Evolutionary conservation across 805 yeast species (phyloP).

Genomic region (Sugiyamaella mastotermitis): DNA sequence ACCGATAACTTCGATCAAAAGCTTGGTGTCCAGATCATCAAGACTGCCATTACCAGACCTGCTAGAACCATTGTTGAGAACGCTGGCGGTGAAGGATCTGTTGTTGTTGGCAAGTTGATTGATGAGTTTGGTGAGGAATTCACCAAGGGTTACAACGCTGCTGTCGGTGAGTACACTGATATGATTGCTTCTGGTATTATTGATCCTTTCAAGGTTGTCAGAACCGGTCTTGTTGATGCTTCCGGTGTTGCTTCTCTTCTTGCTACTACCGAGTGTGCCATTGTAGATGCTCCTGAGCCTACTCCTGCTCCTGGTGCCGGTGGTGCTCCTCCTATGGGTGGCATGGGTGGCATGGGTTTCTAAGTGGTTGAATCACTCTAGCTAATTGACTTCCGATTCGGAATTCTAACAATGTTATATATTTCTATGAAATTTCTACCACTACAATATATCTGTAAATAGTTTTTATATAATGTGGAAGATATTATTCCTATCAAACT

Average conservation of each 20-base stretch:
- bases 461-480: no score
- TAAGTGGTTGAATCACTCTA: constrained; percentile 8
- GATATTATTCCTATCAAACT: no score
- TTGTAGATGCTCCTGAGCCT: constrained; percentile 88
- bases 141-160: constrained; percentile 85
- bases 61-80: constrained; percentile 93
- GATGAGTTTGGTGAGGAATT: constrained; percentile 59
- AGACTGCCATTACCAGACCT: constrained; percentile 88
- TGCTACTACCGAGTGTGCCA: constrained; percentile 98
- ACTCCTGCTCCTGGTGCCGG: constrained; percentile 53
- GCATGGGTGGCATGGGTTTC: constrained; percentile 40
- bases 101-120: constrained; percentile 81
- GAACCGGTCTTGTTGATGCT: constrained; percentile 93
- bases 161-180: constrained; percentile 89
- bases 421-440: no score
- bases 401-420: no score
- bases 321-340: constrained; percentile 58
- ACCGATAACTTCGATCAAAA: constrained; percentile 92
- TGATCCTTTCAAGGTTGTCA: constrained; percentile 97
- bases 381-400: no score
- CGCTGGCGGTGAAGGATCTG: constrained; percentile 97
- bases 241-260: constrained; percentile 95
- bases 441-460: no score
- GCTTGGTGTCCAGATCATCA: constrained; percentile 90
- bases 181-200: constrained; percentile 96